These are phyloP conservation scores for Phytopythium oedochilum DNA, from an alignment of 352 stramenopile species.

Conservation along the genomic window DNA sequence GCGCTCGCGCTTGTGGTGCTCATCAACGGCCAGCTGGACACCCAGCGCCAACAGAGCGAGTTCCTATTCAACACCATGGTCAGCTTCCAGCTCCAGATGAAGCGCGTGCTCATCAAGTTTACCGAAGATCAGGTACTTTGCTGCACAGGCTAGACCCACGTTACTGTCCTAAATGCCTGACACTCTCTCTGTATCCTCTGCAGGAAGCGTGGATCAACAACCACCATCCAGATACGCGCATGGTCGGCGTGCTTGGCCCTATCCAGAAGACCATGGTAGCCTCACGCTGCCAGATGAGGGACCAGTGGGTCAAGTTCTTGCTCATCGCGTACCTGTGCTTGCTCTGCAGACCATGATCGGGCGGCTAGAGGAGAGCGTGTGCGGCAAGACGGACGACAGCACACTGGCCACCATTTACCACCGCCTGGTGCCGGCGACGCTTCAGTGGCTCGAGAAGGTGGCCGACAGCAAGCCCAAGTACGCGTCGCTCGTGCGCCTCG, in stretches of 20 bases:
- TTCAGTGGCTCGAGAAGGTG: constrained; percentile 71
- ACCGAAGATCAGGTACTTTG: constrained; percentile 51
- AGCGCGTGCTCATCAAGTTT: constrained; percentile 75
- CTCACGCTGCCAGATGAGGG: background rate
- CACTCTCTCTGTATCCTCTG: background rate
- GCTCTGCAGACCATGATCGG: constrained; percentile 39
- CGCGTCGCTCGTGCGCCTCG: constrained; percentile 43
- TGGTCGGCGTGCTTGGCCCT: constrained; percentile 61
- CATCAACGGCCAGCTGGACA: constrained; percentile 35
- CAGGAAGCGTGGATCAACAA: constrained; percentile 65
- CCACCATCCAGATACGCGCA: constrained; percentile 62
- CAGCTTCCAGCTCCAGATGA: constrained; percentile 77
- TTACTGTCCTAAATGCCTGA: background rate
- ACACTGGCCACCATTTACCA: constrained; percentile 64
- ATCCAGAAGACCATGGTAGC: constrained; percentile 60
- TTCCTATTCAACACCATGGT: constrained; percentile 71
- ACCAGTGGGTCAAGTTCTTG: background rate
- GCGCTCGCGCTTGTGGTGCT: constrained; percentile 56
- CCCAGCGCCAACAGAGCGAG: constrained; percentile 39
- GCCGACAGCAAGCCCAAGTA: constrained; percentile 70
- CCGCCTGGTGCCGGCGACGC: constrained; percentile 47
- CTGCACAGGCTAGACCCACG: background rate
- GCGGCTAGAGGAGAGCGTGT: constrained; percentile 57
- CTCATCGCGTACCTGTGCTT: background rate
- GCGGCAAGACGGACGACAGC: constrained; percentile 47